Percentiles rank a stretch among this genome's conserved stretches.
These are phyloP conservation scores for Opeltia flavorubescens DNA, from an alignment of 495 filamentous ascomycete genomes.

Conservation along the genomic window DNA sequence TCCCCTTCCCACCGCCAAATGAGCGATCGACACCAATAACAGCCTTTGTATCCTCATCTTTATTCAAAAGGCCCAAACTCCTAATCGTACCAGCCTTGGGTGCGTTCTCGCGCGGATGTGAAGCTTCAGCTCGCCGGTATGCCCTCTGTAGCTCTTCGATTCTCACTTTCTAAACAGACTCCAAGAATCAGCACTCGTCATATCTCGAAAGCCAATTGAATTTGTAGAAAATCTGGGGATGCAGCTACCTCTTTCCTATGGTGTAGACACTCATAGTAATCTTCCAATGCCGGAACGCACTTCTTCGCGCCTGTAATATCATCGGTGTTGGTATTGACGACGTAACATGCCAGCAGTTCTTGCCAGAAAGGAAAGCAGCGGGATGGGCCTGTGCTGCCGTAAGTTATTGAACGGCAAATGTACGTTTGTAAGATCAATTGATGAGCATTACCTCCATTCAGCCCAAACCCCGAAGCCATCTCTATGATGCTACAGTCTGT, in stretches of 20 bases:
- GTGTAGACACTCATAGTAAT: slow-evolving; percentile 97
- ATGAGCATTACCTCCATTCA: too few species aligned
- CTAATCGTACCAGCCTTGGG: slow-evolving; percentile 65
- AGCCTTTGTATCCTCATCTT: slow-evolving; percentile 63
- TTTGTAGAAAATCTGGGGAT: neutral
- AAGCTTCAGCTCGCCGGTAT: slow-evolving; percentile 68
- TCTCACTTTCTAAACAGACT: slow-evolving; percentile 51
- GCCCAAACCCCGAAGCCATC: too few species aligned
- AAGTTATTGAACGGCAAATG: too few species aligned
- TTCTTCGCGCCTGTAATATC: slow-evolving; percentile 75
- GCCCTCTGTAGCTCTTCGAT: slow-evolving; percentile 66
- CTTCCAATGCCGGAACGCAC: slow-evolving; percentile 77
- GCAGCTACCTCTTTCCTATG: slow-evolving; percentile 98
- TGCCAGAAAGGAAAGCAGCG: slow-evolving; percentile 99
- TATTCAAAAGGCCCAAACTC: slow-evolving; percentile 66
- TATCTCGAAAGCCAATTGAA: neutral
- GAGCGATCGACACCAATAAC: slow-evolving; percentile 28
- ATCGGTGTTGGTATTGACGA: slow-evolving; percentile 60
- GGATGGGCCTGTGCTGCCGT: slow-evolving; percentile 46
- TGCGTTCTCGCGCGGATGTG: slow-evolving; percentile 61
- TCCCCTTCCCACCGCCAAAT: neutral
- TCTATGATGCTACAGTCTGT: too few species aligned
- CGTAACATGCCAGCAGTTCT: slow-evolving; percentile 79
- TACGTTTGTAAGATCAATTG: too few species aligned
- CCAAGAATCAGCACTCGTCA: neutral